A percentile compares a stretch with the other conserved stretches of the same genome.
Evolutionary conservation across 78 protist species (phyloP).

Genomic region (Dictyostelium discoideum): dicty_2.7 NC_007088.5:3428501-3429000

Average conservation of each 20-base stretch:
- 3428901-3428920: not conserved
- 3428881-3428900: not conserved
- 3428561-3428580: slow-evolving; percentile 77
- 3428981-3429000: not conserved
- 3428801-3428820: too few species aligned
- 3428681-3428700: slow-evolving; percentile 32
- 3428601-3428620: slow-evolving; percentile 68
- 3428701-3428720: slow-evolving; percentile 42
- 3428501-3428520: not conserved
- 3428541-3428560: slow-evolving; percentile 41
- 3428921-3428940: not conserved
- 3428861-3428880: not conserved
- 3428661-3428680: slow-evolving; percentile 44
- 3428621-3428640: slow-evolving; percentile 88
- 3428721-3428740: slow-evolving; percentile 68
- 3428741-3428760: too few species aligned
- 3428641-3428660: slow-evolving; percentile 42
- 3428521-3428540: not conserved
- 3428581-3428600: slow-evolving; percentile 93
- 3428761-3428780: too few species aligned
- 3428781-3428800: too few species aligned
- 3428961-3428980: not conserved
- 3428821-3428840: not conserved
- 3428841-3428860: not conserved
- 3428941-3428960: not conserved